Evolutionary conservation across 73 alveolate genomes (phyloP), one percentile per base, ranked within the genome.

Genomic region (Paramecium octaurelia): DNA sequence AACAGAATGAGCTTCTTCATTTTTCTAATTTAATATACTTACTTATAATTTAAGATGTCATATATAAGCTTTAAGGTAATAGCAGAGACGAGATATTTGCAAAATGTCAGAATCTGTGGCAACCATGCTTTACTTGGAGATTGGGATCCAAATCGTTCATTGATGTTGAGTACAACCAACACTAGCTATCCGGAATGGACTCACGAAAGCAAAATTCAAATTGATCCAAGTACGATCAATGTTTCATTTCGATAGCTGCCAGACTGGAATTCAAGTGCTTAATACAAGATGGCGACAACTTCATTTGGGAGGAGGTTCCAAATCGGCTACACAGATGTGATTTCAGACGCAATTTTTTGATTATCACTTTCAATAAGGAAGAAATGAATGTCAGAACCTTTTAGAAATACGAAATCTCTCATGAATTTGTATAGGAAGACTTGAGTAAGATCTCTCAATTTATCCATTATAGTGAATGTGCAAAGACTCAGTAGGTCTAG

Each of bases 21-120:
- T 54, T 54, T 54, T 54, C 18, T 54, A 54, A 18, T 54, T 54
- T 54, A 54, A 54, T 64, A 64, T 64, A 12, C 42, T 64, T 31
- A 64, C 10, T 64, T 31, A 8, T 60, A 60, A 24, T 60, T 31
- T 80, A 80, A 48, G 64, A 80, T 80, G 91, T 80, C 91, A 80
- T 80, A 80, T 80, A 80, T 80, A 6, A 38, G 57, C 31, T 80
- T 80, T 48, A 46, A 27, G 57, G 91, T 80, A 42, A 23, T 24
- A 11, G 91, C 91, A 18, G 76, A 80, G 43, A 80, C 91, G 91
- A 80, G 73, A 46, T 80, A 44, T 80, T 44, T 44, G 9, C 21
- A 80, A 80, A 44, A 18, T 20, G 91, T 80, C n/a, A 42, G 73
- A 24, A 46, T 80, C 8, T 80, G 91, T 80, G 91, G 91, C 46